These are phyloP conservation scores for Pyrenopolyporus hunteri DNA, from an alignment of 495 filamentous ascomycete species.

Conservation along the genomic window DNA sequence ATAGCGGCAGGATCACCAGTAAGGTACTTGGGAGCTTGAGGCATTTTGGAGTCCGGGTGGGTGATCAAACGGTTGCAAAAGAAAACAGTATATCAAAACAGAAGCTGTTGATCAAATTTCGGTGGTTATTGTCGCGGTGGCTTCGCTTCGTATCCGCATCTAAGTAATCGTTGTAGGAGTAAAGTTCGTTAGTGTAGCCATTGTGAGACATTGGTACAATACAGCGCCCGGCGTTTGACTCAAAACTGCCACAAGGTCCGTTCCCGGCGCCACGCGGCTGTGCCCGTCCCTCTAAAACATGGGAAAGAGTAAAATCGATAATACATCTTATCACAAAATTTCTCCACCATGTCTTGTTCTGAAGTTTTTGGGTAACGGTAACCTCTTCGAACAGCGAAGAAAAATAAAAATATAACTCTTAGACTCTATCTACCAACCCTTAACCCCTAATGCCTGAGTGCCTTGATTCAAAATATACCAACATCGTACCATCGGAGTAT, in stretches of 20 bases:
- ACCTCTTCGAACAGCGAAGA: too few species aligned
- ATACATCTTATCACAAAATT: too few species aligned
- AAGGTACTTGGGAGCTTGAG: conserved; percentile 68
- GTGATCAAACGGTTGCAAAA: neutral
- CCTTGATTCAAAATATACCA: neutral
- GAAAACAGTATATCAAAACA: neutral
- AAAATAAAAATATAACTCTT: neutral
- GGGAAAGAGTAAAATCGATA: too few species aligned
- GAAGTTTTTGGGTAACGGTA: too few species aligned
- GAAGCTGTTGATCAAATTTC: neutral
- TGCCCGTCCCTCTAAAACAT: neutral
- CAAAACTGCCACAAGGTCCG: conserved; percentile 5
- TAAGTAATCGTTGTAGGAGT: conserved; percentile 10
- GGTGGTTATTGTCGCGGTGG: neutral
- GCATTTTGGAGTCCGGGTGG: conserved; percentile 1
- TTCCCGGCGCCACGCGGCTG: conserved; percentile 13
- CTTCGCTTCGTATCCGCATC: neutral
- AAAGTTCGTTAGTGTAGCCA: neutral
- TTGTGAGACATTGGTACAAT: too few species aligned
- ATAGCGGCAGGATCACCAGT: conserved; percentile 79
- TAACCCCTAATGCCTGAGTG: too few species aligned
- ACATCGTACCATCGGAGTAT: neutral
- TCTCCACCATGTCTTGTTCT: too few species aligned
- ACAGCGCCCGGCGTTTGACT: conserved; percentile 7
- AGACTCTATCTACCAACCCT: neutral